Percentiles rank a stretch among this genome's conserved stretches.
Evolutionary conservation across 495 filamentous ascomycete genomes (phyloP).

Genomic region (Lasiosphaeria miniovina): DNA sequence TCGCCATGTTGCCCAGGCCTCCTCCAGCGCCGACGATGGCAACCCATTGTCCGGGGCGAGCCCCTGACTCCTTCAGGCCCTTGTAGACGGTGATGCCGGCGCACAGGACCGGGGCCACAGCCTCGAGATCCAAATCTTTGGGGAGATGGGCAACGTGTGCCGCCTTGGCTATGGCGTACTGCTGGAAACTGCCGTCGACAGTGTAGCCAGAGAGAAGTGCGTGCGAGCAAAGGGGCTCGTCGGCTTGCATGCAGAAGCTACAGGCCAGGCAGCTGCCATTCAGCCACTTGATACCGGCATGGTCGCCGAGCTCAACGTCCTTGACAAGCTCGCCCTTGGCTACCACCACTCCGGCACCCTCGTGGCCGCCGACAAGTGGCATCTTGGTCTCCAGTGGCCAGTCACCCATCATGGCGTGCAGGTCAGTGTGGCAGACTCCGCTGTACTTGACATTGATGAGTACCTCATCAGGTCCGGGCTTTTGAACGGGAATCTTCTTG

Average conservation of each 20-base stretch:
- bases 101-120: slow-evolving; percentile 76
- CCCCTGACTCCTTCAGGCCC: slow-evolving; percentile 79
- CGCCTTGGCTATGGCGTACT: slow-evolving; percentile 85
- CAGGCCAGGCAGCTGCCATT: slow-evolving; percentile 79
- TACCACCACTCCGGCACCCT: slow-evolving; percentile 84
- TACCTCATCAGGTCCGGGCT: slow-evolving; percentile 82
- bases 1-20: slow-evolving; percentile 76
- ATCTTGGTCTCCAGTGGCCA: slow-evolving; percentile 79
- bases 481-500: slow-evolving; percentile 78
- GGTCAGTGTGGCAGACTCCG: slow-evolving; percentile 89
- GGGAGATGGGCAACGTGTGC: slow-evolving; percentile 77
- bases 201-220: slow-evolving; percentile 82
- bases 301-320: slow-evolving; percentile 73
- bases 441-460: slow-evolving; percentile 89
- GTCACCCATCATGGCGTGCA: slow-evolving; percentile 83
- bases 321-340: slow-evolving; percentile 69
- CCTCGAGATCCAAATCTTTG: slow-evolving; percentile 71
- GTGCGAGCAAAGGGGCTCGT: slow-evolving; percentile 70
- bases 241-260: slow-evolving; percentile 69
- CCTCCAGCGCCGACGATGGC: slow-evolving; percentile 89
- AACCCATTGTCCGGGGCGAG: slow-evolving; percentile 69
- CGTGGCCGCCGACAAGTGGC: slow-evolving; percentile 91
- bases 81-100: slow-evolving; percentile 94
- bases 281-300: slow-evolving; percentile 88
- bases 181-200: slow-evolving; percentile 88